Conservation (phyloP, 1,284 basidiomycete species). For the Psilocybe mexicana region DNA sequence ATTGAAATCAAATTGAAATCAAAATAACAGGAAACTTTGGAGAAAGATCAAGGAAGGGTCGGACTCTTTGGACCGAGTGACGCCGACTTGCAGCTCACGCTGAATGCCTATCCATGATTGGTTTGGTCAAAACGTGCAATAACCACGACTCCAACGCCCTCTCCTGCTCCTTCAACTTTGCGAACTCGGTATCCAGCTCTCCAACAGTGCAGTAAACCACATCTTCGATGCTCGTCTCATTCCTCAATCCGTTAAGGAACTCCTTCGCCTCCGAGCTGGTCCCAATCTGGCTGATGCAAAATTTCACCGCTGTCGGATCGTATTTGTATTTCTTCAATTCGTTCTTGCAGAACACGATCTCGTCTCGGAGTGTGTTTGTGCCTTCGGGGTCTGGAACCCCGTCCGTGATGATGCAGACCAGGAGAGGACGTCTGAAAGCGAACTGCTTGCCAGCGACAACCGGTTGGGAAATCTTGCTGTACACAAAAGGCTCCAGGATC, state of each 20-base stretch:
- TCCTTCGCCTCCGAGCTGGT: background rate
- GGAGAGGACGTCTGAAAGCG: slow-evolving; percentile 3
- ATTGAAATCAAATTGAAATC: too few species aligned
- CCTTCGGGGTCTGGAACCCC: slow-evolving; percentile 1
- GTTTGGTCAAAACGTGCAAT: slow-evolving; percentile 8
- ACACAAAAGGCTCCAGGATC: slow-evolving; percentile 9
- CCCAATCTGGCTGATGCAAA: slow-evolving; percentile 13
- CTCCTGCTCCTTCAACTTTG: slow-evolving; percentile 6
- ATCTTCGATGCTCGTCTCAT: background rate
- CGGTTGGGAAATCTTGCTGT: background rate
- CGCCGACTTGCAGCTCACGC: too few species aligned
- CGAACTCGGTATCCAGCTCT: slow-evolving; percentile 7
- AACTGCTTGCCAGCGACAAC: background rate
- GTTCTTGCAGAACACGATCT: slow-evolving; percentile 6
- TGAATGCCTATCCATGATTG: slow-evolving; percentile 5
- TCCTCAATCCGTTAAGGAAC: slow-evolving; percentile 5
- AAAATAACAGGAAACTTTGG: too few species aligned
- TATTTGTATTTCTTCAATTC: background rate
- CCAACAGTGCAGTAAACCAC: slow-evolving; percentile 11
- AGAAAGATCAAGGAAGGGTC: too few species aligned
- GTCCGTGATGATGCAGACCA: slow-evolving; percentile 9
- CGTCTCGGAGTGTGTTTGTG: background rate
- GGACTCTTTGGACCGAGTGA: too few species aligned
- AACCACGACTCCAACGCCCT: slow-evolving; percentile 11
- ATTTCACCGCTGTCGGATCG: slow-evolving; percentile 8